Base-by-base conservation (phyloP, 164 flowering plant genomes). In the Akebia trifoliata region DNA sequence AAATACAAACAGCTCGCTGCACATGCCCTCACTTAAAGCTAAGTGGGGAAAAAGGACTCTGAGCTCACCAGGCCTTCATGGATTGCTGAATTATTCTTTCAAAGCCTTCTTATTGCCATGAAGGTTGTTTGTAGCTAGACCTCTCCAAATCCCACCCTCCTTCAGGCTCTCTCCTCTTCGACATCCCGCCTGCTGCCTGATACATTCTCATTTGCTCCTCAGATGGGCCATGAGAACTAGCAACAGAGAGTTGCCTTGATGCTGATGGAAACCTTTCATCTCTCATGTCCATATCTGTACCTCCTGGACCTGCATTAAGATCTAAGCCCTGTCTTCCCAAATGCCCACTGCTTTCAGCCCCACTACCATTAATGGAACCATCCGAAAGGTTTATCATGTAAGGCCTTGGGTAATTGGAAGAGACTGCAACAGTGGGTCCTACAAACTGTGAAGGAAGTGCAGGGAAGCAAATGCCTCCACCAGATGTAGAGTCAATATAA, bases 291-390 rank as follows among this genome's bases (percentile, higher is more conserved):
- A 53, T 39, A 31, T 86, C 92, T 25, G 63, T 21, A 32, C 65
- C 72, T 35, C 82, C 88, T 31, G 93, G 97, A 26, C 97, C 98
- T 6, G 91, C 69, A 73, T 89, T 89, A 2, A 89, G 78, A 69
- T 89, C 97, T 30, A 89, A 64, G 39, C 87, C 84, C 56, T 78
- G 87, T 55, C 79, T 71, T 30, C 70, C 72, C 86, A 87, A 82
- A 65, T 78, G 87, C 52, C 77, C 72, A 68, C 67, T 73, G 64
- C 71, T 74, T 18, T 82, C 95, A 22, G 67, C 44, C 36, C 66
- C 71, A 47, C n/a, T n/a, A n/a, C 63, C 70, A 61, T 58, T 65
- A 48, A 48, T 62, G 26, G 66, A 48, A 47, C 64, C 70, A 34
- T 78, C 87, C 1, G 87, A 72, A 49, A 78, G 63, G 66, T 76